Base-by-base conservation (phyloP, 1,284 basidiomycete genomes). In the Paramarasmius palmivorus region DNA sequence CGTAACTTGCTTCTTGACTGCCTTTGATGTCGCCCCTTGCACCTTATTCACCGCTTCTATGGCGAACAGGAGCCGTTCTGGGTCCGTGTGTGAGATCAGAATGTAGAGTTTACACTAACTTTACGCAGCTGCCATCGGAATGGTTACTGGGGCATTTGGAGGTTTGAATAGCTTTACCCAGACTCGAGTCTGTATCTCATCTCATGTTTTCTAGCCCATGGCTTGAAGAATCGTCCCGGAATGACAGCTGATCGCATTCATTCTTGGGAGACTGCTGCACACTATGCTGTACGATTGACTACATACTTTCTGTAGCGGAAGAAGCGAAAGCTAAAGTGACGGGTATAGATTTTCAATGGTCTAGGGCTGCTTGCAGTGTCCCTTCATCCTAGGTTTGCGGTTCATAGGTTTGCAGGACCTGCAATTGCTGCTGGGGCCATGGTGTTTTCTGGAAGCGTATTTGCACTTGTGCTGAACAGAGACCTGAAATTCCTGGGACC, bases 401-500 rank as follows among this genome's bases (percentile, higher is more conserved):
- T 63, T 2, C 85, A 90, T 64, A 73, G 76, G 38, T 84, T 87
- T 61, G 87, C 90, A n/a, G 85, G 84, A 2, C 84, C 85, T 2
- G 82, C 88, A 2, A 84, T 92, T 53, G 75, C 79, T 12, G 67
- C 68, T 2, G 91, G 92, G 1, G 76, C 81, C 0, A 54, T 79
- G 2, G 51, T 90, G 4, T 93, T 94, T 68, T 90, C 88, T 15
- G 83, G 84, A 1, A 84, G 81, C 54, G 90, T 93, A 61, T 79
- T 87, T 63, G 73, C 74, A 0, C 72, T 92, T 38, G 80, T 90
- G 17, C 66, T 90, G 39, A 76, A 77, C 54, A 70, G 75, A 10
- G 83, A 86, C 45, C 71, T 83, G 58, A 83, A 72, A 62, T 76
- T 82, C 55, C 64, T 92, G 41, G 91, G 90, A 0, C 90, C 89